Evolutionary conservation across 495 filamentous ascomycete species (phyloP), one percentile per base, ranked within the genome.

Genomic region (Tuber borchii): DNA sequence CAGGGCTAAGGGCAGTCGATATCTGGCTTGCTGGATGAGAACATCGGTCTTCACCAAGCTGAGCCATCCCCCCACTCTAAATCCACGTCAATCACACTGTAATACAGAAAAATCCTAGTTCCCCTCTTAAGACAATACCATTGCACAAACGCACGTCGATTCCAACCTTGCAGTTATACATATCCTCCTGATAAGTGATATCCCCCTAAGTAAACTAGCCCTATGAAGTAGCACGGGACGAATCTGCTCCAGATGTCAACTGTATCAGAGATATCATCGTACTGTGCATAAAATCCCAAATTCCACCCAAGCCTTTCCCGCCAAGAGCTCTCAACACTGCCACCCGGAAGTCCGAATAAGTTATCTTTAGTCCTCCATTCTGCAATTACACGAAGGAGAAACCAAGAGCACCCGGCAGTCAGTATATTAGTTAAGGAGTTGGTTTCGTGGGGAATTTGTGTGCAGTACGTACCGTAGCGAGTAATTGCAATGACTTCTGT

Each of bases 251-350:
- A 71, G 78, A 71, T 71, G 77, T 76, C 48, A 69, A 79, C 77
- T 79, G 75, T 69, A 81, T 82, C 79, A 82, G 71, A 72, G 76
- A 80, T 75, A 75, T 94, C 90, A 97, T 93, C 17, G 93, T 95
- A 80, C 89, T 92, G 77, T 91, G 91, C 89, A 97, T 92, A 82
- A 97, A 83, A 75, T 91, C 87, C 20, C 87, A 86, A 71, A 95
- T 87, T 7, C 94, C 94, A 40, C 81, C 82, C 71, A 90, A 88
- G 0, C 91, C 92, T 65, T 87, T 87, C 14, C 82, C 84, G 75
- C 93, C 91, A 76, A 97, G 83, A 85, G 90, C 90, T 70, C 86
- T 86, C 72, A 97, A 84, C 75, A 95, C 91, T n/a, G 89, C 87
- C 2, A 92, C 84, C 71, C 90, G 86, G 81, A 95, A 97, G 73